Evolutionary conservation across 805 yeast species (phyloP).

Genomic region (Kazachstania africana): DNA sequence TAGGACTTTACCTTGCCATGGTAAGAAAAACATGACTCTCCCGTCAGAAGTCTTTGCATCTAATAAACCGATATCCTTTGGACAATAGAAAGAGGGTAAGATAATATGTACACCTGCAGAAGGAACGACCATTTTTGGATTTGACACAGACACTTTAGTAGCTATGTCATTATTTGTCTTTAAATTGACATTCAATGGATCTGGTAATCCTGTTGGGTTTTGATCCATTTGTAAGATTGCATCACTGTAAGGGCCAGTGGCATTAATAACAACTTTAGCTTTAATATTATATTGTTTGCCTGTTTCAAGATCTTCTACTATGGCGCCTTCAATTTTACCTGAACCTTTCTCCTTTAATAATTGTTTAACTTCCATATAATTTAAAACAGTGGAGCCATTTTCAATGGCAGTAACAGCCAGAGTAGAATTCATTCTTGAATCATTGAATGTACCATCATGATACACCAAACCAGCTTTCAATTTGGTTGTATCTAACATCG

Average conservation of each 20-base stretch:
- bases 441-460: conserved; percentile 93
- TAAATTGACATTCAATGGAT: conserved; percentile 30
- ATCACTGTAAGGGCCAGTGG: conserved; percentile 92
- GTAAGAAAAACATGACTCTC: conserved; percentile 91
- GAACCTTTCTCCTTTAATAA: conserved; percentile 52
- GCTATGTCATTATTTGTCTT: conserved; percentile 1
- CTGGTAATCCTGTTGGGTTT: conserved; percentile 52
- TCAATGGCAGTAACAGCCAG: conserved; percentile 78
- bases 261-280: conserved; percentile 73
- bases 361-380: conserved; percentile 73
- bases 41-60: conserved; percentile 93
- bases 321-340: conserved; percentile 59
- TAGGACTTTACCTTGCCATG: conserved; percentile 94
- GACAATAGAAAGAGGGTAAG: conserved; percentile 86
- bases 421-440: conserved; percentile 78
- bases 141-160: conserved; percentile 22
- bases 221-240: conserved; percentile 77
- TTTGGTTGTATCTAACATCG: conserved; percentile 67
- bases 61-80: conserved; percentile 73
- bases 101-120: conserved; percentile 90
- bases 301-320: conserved; percentile 61
- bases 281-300: conserved; percentile 48
- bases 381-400: conserved; percentile 80
- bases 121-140: conserved; percentile 81
- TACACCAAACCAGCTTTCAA: conserved; percentile 87